These are phyloP conservation scores for Xenosphaeropsis pyriputrescens DNA, from an alignment of 2,329 filamentous ascomycete species.

Conservation along the genomic window DNA sequence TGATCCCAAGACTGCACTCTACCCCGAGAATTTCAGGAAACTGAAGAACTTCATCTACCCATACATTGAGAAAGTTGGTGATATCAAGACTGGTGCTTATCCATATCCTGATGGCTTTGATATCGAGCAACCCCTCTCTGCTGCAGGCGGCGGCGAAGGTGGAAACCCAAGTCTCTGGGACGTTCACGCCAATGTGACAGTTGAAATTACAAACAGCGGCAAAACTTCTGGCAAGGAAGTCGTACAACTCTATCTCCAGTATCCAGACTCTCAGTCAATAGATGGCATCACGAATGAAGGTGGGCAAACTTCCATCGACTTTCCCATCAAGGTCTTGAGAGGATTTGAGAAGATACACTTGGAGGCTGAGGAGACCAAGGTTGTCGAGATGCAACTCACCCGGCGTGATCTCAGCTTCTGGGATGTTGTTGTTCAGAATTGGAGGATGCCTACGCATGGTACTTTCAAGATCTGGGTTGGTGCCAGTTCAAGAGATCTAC, in stretches of 20 bases:
- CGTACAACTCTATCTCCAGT: slow-evolving; percentile 39
- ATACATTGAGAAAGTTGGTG: slow-evolving; percentile 25
- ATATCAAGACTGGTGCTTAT: slow-evolving; percentile 23
- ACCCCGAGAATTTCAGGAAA: slow-evolving; percentile 37
- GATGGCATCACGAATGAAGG: neutral
- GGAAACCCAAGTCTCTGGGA: slow-evolving; percentile 41
- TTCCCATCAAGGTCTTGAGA: slow-evolving; percentile 51
- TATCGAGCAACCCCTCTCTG: slow-evolving; percentile 28
- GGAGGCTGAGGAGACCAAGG: slow-evolving; percentile 32
- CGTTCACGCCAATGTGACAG: slow-evolving; percentile 34
- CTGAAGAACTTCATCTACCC: slow-evolving; percentile 54
- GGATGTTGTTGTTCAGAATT: slow-evolving; percentile 52
- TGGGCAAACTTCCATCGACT: slow-evolving; percentile 25
- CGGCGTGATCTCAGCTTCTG: slow-evolving; percentile 59
- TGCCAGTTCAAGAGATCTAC: slow-evolving; percentile 20
- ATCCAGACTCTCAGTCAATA: slow-evolving; percentile 20
- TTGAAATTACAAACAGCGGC: slow-evolving; percentile 45
- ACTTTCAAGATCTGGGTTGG: slow-evolving; percentile 25
- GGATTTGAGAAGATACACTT: slow-evolving; percentile 58
- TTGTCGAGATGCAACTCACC: slow-evolving; percentile 41
- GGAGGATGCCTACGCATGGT: slow-evolving; percentile 41
- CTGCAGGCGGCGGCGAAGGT: slow-evolving; percentile 47
- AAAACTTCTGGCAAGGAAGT: slow-evolving; percentile 31
- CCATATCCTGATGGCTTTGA: slow-evolving; percentile 30
- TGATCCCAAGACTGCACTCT: slow-evolving; percentile 33